Base-by-base conservation (phyloP, 495 filamentous ascomycete species). In the Penicillium psychrofluorescens region DNA sequence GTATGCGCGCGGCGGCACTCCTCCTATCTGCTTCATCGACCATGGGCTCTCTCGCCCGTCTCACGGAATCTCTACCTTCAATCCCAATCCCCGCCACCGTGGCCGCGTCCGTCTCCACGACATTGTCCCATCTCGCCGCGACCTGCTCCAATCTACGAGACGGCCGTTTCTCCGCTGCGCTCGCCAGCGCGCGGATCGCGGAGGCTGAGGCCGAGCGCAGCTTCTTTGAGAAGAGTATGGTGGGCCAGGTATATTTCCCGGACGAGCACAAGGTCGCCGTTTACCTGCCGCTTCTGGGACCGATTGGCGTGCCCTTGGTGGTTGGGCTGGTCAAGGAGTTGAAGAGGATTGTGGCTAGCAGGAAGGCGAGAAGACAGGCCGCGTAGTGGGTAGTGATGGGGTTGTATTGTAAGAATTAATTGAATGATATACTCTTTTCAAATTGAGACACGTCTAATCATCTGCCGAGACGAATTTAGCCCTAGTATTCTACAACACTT, bases 181-280 rank as follows among this genome's bases (percentile, higher is more conserved):
- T 98, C 30, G 79, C 80, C 40, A 82, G 87, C 58, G 90, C 90
- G 1, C 74, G 85, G 7, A 81, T 90, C 11, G 94, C 94, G 6
- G 90, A 95, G 59, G 76, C 75, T 2, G 87, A 94, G 55, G 92
- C 89, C 0, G 94, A 98, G 65, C 83, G 84, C 40, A 92, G 90
- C 4, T 98, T 98, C 64, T 98, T 98, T 54, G 94, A 98, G 70
- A 95, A 94, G 64, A 94, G 85, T 56, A 98, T 98, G 92, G 92
- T 98, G 35, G 92, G 92, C 1, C 92, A 97, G 67, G 83, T 96
- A 48, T 96, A 86, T 77, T 98, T 88, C 63, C 92, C 92, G 2
- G 94, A 98, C 56, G 92, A 98, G 66, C 92, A 98, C 57, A 98
- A 97, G 64, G 77, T 97, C n/a, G 94, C 92, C 0, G 92, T 98